Evolutionary conservation across 192 early-diverging fungal species (phyloP).

Genomic region (Umbelopsis isabellina): DNA sequence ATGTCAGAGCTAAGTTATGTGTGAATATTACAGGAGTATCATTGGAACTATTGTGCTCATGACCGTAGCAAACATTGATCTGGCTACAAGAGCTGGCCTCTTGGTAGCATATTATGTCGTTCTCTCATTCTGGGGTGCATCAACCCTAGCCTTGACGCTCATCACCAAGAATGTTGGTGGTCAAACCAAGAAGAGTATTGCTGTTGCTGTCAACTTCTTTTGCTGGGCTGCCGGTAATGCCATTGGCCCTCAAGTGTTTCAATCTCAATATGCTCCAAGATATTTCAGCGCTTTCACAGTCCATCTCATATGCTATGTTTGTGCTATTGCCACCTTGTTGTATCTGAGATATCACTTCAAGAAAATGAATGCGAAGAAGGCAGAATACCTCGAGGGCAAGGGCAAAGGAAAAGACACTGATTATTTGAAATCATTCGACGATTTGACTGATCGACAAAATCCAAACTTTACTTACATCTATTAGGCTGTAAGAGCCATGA

Average conservation of each 20-base stretch:
- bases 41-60: neutral
- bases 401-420: neutral
- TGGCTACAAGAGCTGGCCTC: neutral
- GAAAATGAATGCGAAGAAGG: conserved; percentile 6
- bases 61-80: neutral
- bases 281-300: neutral
- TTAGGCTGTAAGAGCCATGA: neutral
- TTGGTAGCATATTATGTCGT: neutral
- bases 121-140: neutral
- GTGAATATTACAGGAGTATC: neutral
- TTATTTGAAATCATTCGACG: neutral
- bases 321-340: neutral
- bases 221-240: conserved; percentile 1
- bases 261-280: conserved; percentile 3
- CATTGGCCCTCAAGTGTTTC: neutral
- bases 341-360: conserved; percentile 5
- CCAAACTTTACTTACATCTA: conserved; percentile 19
- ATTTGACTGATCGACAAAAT: conserved; percentile 21
- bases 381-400: neutral
- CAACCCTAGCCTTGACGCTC: neutral
- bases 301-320: neutral
- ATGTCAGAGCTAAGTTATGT: too few relatives aligned
- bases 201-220: conserved; percentile 3
- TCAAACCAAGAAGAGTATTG: conserved; percentile 4
- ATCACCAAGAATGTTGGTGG: neutral